Evolutionary conservation across 1,284 basidiomycete genomes (phyloP), one percentile per base, ranked within the genome.

Genomic region (Cryptococcus floricola): DNA sequence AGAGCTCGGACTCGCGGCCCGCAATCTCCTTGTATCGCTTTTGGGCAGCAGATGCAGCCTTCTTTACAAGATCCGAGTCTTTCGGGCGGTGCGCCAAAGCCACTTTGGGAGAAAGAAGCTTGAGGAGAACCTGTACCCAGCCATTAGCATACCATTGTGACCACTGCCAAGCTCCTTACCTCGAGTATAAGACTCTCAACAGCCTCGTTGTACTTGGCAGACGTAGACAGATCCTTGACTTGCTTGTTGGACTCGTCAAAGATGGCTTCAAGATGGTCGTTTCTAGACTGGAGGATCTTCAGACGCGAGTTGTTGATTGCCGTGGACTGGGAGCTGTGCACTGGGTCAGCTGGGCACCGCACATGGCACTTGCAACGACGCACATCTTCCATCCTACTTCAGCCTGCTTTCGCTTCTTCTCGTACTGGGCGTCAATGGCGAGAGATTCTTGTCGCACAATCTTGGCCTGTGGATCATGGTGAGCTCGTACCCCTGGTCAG

Each of bases 371-470:
- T 42, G 27, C 18, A 34, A 10, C 14, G 34, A 78, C 87, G 61
- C 73, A 94, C 92, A 97, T 97, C 82, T 95, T 96, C 83, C 93
- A 91, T 45, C 91, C 84, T 14, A 91, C 86, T 75, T 96, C 89
- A 19, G 87, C 87, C 59, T 89, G 89, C 77, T 97, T 97, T 68
- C 85, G 83, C 80, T 91, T 95, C 85, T 95, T 94, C 78, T 95
- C 92, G 73, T 86, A 91, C 63, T 87, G 87, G 7, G 87, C 85
- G 73, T 97, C 92, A 70, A 97, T 94, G 27, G 90, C 86, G 62
- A 89, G 86, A 59, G 91, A 88, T 75, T 96, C 93, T 75, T 93
- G 89, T 73, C 92, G 91, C 41, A 97, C 93, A 58, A 96, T 87
- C 79, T 91, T 95, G 54, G 92, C 93, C 92, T 95, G 68, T 39